A percentile compares a stretch with the other conserved stretches of the same genome.
These are phyloP conservation scores for Ophidiomyces ophidiicola DNA, from an alignment of 2,329 filamentous ascomycete species.

Conservation along the genomic window DNA sequence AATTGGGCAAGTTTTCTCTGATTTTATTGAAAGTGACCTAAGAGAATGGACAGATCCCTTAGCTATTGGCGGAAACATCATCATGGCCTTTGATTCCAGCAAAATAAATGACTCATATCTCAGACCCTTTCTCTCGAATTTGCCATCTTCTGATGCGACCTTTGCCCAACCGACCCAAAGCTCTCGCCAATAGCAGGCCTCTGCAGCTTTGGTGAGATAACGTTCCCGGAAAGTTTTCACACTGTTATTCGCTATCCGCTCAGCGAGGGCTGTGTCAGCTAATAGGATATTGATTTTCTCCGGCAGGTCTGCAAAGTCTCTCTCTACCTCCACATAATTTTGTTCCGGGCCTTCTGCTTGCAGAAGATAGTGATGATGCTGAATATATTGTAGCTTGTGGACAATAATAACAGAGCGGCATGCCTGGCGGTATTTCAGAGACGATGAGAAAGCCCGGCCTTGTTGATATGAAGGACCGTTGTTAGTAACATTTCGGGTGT, in stretches of 20 bases:
- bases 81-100: slow-evolving; percentile 21
- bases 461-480: neutral
- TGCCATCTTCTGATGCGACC: slow-evolving; percentile 15
- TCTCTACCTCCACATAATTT: slow-evolving; percentile 38
- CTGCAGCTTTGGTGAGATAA: slow-evolving; percentile 40
- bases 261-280: slow-evolving; percentile 27
- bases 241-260: slow-evolving; percentile 37
- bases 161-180: slow-evolving; percentile 26
- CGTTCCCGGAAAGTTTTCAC: slow-evolving; percentile 37
- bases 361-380: slow-evolving; percentile 38
- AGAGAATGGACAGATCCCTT: too few relatives aligned
- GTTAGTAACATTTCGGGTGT: neutral
- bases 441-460: slow-evolving; percentile 38
- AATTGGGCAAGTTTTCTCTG: too few relatives aligned
- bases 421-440: slow-evolving; percentile 40
- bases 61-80: slow-evolving; percentile 5
- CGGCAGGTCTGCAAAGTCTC: slow-evolving; percentile 45
- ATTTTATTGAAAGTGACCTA: too few relatives aligned
- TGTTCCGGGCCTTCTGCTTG: slow-evolving; percentile 33
- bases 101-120: slow-evolving; percentile 26
- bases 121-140: slow-evolving; percentile 16
- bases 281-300: slow-evolving; percentile 30
- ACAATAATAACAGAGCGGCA: slow-evolving; percentile 39
- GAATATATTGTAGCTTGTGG: slow-evolving; percentile 37
- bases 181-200: slow-evolving; percentile 42